Percentiles rank a stretch among this genome's conserved stretches.
phyloP scores from a whole-genome alignment of 164 flowering plant species.

The Chimonanthus praecox region DNA sequence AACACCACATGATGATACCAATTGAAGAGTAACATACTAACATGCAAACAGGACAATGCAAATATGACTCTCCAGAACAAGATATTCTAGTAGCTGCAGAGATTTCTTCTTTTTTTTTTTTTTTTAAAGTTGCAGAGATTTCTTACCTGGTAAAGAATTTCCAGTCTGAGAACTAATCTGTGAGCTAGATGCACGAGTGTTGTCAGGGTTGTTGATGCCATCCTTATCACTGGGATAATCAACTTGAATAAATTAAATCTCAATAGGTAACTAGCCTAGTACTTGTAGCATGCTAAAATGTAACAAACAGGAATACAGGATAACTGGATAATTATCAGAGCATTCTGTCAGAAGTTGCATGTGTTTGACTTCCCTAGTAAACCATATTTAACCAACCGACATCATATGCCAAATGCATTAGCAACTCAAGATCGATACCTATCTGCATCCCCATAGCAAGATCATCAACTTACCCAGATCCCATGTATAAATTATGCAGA shows the following conservation, averaged over 20 bases:
- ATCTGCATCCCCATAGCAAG: not conserved
- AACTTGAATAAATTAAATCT: not conserved
- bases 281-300: not conserved
- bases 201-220: slow-evolving; percentile 7
- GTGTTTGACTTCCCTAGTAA: not conserved
- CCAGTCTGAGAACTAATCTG: not conserved
- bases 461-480: not conserved
- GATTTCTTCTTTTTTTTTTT: not conserved
- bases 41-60: slow-evolving; percentile 4
- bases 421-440: not conserved
- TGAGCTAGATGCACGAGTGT: not conserved
- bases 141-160: slow-evolving; percentile 15
- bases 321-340: not conserved
- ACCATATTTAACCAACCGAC: not conserved
- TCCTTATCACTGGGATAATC: slow-evolving; percentile 15
- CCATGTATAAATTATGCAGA: not conserved
- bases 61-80: slow-evolving; percentile 7
- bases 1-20: no score
- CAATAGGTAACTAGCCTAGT: not conserved
- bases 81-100: not conserved
- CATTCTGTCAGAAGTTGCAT: not conserved
- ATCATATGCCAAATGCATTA: not conserved
- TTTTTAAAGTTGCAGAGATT: not conserved
- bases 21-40: no score
- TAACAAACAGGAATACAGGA: not conserved